phyloP scores from a whole-genome alignment of 495 filamentous ascomycete genomes.

The Trichoderma virens region DNA sequence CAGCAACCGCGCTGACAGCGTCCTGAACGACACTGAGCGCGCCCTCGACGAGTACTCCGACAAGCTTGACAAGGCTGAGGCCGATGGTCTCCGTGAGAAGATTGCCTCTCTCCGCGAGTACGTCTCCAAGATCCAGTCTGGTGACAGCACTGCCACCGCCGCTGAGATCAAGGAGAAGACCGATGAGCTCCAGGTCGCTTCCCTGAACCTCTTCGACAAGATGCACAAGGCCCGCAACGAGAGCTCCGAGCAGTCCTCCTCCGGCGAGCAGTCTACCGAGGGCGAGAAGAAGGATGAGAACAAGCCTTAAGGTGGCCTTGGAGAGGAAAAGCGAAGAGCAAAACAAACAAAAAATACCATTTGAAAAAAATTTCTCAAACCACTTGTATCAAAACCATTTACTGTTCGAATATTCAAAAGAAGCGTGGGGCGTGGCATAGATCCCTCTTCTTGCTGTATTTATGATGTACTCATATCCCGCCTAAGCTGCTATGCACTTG shows the following conservation, averaged over 20 bases:
- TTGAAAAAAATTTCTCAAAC: not conserved
- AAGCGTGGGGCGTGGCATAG: conserved; percentile 1
- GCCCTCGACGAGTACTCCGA: conserved; percentile 93
- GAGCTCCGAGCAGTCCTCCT: conserved; percentile 39
- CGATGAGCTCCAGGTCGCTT: conserved; percentile 92
- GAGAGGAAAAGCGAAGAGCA: not conserved
- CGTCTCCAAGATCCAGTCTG: conserved; percentile 88
- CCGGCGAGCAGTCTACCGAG: conserved; percentile 49
- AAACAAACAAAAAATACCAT: not conserved
- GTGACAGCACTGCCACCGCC: conserved; percentile 75
- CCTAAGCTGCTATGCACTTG: conserved; percentile 9
- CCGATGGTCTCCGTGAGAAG: conserved; percentile 88
- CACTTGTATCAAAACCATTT: conserved; percentile 8
- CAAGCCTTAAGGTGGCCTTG: conserved; percentile 34
- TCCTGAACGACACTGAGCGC: conserved; percentile 97
- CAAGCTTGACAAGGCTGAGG: conserved; percentile 94
- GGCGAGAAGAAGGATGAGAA: conserved; percentile 75
- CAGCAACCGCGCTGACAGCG: conserved; percentile 94
- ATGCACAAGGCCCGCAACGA: conserved; percentile 93
- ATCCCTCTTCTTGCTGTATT: conserved; percentile 11
- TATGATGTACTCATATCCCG: conserved; percentile 12
- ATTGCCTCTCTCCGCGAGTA: conserved; percentile 82
- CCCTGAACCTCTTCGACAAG: conserved; percentile 97
- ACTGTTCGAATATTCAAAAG: conserved; percentile 5
- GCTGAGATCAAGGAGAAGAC: conserved; percentile 96